Evolutionary conservation across 2,329 filamentous ascomycete genomes (phyloP), one percentile per base, ranked within the genome.

Genomic region (Ploettnerulaceae sp.): DNA sequence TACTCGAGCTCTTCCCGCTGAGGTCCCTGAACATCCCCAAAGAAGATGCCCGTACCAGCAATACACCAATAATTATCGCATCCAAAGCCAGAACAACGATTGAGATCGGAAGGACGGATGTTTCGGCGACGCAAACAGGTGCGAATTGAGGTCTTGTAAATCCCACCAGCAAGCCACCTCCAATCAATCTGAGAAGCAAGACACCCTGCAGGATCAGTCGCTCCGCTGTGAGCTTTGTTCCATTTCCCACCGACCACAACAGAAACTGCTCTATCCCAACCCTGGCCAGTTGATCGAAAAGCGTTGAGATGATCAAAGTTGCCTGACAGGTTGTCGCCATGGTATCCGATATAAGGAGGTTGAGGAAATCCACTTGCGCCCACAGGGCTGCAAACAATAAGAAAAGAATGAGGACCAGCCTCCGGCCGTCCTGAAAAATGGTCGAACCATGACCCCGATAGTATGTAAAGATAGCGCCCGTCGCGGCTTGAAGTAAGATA

Each of bases 321-420:
- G 42, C 49, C 35, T 64, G 61, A 44, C 63, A 66, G 6, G 49
- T 46, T 7, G 47, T 54, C 17, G 48, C 33, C 25, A 49, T 50
- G 1, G 56, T 48, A 12, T 45, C 22, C 8, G 55, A 42, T 21
- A 64, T 47, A 34, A 63, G 48, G 15, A 64, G 54, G 35, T 59
- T 60, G 33, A 62, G 21, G 47, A 66, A 66, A 38, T 61, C 56
- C 22, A 62, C 39, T 51, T 58, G 57, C 41, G 62, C 58, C 61
- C 61, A 64, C 45, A 65, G 44, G 36, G 60, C 56, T 31, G 59
- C 57, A 50, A 61, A 64, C 17, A 62, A 48, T 44, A 66, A 45
- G 52, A 66, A 66, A 29, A 64, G 47, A 42, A 61, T 45, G 62
- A 66, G 63, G 61, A 61, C 63, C 61, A 66, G 63, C 62, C 63